Evolutionary conservation across 1,284 basidiomycete genomes (phyloP).

Genomic region (Prillingera fragicola): DNA sequence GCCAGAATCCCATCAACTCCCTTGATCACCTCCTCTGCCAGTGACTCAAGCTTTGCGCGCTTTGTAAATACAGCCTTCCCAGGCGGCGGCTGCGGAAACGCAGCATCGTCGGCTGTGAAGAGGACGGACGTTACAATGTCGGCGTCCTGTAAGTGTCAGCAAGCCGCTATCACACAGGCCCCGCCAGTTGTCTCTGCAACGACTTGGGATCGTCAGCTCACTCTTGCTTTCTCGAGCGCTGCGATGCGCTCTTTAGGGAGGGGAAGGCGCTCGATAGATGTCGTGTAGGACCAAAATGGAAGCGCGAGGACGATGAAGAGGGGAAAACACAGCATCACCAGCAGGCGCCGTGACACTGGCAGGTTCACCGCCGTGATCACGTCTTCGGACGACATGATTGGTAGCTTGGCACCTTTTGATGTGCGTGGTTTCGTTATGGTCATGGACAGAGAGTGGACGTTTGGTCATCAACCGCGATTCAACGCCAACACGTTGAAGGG

Average conservation of each 20-base stretch:
- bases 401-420: too few species aligned
- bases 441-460: too few species aligned
- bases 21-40: slow-evolving; percentile 25
- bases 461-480: too few species aligned
- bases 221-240: slow-evolving; percentile 28
- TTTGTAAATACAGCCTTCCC: slow-evolving; percentile 22
- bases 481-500: too few species aligned
- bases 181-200: background rate
- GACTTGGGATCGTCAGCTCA: too few species aligned
- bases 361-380: slow-evolving; percentile 24
- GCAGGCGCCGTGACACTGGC: slow-evolving; percentile 17
- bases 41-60: slow-evolving; percentile 17
- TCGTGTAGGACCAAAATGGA: slow-evolving; percentile 84
- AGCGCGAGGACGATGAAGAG: slow-evolving; percentile 62
- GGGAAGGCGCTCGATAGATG: slow-evolving; percentile 71
- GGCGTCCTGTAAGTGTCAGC: slow-evolving; percentile 18
- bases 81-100: slow-evolving; percentile 27
- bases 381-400: too few species aligned
- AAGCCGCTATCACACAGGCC: background rate
- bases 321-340: slow-evolving; percentile 63
- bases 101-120: slow-evolving; percentile 30
- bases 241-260: slow-evolving; percentile 63
- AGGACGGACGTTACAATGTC: slow-evolving; percentile 25
- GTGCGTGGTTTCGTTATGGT: too few species aligned
- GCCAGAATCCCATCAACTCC: slow-evolving; percentile 33